Percentiles rank a stretch among this genome's conserved stretches.
These are phyloP conservation scores for Fusarium penzigii DNA, from an alignment of 2,329 filamentous ascomycete genomes.

Conservation along the genomic window DNA sequence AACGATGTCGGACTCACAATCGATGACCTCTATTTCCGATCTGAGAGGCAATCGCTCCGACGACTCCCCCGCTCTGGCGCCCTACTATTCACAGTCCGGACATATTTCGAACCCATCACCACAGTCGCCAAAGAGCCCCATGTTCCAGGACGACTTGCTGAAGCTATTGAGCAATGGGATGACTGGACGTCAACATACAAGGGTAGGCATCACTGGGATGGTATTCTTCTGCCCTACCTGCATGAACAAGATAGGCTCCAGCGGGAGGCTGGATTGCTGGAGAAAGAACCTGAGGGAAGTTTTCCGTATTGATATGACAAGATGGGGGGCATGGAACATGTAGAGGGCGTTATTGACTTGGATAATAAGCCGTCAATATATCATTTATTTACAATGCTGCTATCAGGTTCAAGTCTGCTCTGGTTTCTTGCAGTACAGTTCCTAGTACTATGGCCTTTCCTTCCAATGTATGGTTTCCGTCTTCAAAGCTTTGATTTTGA, in stretches of 20 bases:
- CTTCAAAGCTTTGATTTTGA: background rate
- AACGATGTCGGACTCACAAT: slow-evolving; percentile 6
- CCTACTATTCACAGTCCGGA: slow-evolving; percentile 14
- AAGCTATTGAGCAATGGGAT: slow-evolving; percentile 21
- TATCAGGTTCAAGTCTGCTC: too few species aligned
- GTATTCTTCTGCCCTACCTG: slow-evolving; percentile 15
- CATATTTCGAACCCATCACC: slow-evolving; percentile 21
- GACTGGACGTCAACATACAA: slow-evolving; percentile 14
- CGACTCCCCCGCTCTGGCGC: slow-evolving; percentile 14
- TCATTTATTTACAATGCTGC: too few species aligned
- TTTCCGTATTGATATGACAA: slow-evolving; percentile 10
- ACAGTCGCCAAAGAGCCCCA: slow-evolving; percentile 12
- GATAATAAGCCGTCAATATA: too few species aligned
- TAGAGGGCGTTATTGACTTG: too few species aligned
- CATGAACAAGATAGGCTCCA: slow-evolving; percentile 12
- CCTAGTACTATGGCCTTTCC: too few species aligned
- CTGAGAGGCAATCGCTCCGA: slow-evolving; percentile 19
- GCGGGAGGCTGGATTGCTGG: slow-evolving; percentile 5
- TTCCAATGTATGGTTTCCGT: too few species aligned
- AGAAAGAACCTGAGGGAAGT: slow-evolving; percentile 7
- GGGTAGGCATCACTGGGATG: slow-evolving; percentile 18
- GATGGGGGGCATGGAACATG: background rate
- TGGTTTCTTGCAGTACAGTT: too few species aligned
- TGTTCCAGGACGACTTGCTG: slow-evolving; percentile 13
- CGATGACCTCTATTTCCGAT: slow-evolving; percentile 20